phyloP scores from a whole-genome alignment of 805 yeast species.

The Ogataea ganodermae region DNA sequence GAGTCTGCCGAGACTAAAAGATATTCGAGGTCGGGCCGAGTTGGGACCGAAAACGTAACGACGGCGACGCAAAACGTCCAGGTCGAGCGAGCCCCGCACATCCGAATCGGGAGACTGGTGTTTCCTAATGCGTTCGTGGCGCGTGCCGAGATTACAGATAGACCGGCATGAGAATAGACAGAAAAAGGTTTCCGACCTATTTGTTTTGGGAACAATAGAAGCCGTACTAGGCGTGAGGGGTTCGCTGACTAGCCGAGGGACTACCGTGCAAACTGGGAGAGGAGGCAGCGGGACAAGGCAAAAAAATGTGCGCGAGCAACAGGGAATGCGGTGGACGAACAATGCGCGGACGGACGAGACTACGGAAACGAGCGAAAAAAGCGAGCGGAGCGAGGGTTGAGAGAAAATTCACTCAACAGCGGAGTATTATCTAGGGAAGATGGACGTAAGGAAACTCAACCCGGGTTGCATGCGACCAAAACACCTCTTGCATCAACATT shows the following conservation, averaged over 20 bases:
- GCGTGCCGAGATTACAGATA: background rate
- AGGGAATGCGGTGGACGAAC: constrained; percentile 4
- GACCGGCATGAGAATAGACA: background rate
- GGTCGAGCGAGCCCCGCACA: background rate
- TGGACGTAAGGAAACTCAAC: background rate
- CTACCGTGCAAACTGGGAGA: background rate
- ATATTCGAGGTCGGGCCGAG: too few species aligned
- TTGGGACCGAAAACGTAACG: background rate
- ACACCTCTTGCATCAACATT: background rate
- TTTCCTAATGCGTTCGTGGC: background rate
- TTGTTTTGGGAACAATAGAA: constrained; percentile 2
- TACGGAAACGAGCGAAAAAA: background rate
- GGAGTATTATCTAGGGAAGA: background rate
- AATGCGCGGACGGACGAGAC: constrained; percentile 2
- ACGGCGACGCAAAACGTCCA: constrained; percentile 1
- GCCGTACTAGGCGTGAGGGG: constrained; percentile 5
- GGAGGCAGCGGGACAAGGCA: background rate
- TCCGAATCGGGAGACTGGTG: background rate
- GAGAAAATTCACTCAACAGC: constrained; percentile 2
- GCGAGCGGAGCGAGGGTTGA: background rate
- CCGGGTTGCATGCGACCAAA: background rate
- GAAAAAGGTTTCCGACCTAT: constrained; percentile 5
- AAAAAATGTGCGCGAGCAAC: background rate
- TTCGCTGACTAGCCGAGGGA: background rate
- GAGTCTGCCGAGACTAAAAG: too few species aligned